Conservation (phyloP, 495 filamentous ascomycete genomes). For the Paragyromitra xinjiangensis region DNA sequence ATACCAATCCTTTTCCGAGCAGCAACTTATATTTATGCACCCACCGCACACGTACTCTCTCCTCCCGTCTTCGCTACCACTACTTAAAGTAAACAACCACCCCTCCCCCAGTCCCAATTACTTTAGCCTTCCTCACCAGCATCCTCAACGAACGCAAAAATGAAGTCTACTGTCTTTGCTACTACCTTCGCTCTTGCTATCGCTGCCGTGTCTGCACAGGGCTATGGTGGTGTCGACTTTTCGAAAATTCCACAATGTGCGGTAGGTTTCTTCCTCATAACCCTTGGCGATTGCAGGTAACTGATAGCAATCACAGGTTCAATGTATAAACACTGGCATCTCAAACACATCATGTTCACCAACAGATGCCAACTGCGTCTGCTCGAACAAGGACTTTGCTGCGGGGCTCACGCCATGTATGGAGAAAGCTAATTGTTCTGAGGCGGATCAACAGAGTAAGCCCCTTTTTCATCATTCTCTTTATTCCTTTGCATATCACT, state of each 20-base stretch:
- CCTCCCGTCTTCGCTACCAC: background rate
- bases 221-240: background rate
- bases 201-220: conserved; percentile 55
- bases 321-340: conserved; percentile 64
- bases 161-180: conserved; percentile 47
- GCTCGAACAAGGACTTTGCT: conserved; percentile 54
- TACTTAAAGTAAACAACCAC: background rate
- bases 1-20: background rate
- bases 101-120: background rate
- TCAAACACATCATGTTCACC: conserved; percentile 65
- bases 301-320: conserved; percentile 60
- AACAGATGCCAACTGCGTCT: conserved; percentile 73
- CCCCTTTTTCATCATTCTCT: conserved; percentile 24
- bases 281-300: background rate
- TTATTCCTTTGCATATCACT: background rate
- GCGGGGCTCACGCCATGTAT: conserved; percentile 64
- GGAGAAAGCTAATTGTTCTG: conserved; percentile 62
- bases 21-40: background rate
- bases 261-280: background rate
- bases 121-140: conserved; percentile 13
- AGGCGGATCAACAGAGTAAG: conserved; percentile 67
- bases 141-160: background rate
- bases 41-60: background rate
- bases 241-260: conserved; percentile 39
- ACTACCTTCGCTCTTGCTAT: conserved; percentile 57